Conservation (phyloP, 2,329 filamentous ascomycete genomes). For the Epichloe sylvatica region DNA sequence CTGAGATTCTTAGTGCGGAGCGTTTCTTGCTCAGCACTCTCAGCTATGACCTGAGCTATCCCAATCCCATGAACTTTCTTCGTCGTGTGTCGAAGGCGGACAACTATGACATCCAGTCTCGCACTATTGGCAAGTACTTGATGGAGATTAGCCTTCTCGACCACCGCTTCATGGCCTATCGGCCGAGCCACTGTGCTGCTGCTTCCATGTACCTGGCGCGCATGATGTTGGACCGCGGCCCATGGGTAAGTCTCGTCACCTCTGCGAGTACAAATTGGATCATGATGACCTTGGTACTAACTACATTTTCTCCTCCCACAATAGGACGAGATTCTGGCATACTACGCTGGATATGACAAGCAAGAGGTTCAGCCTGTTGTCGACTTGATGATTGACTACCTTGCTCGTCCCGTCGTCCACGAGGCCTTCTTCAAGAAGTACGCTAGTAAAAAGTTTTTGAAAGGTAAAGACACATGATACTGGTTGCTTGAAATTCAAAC, state of each 20-base stretch:
- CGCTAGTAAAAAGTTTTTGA: conserved; percentile 97
- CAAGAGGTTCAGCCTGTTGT: conserved; percentile 88
- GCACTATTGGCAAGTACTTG: conserved; percentile 92
- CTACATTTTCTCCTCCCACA: neutral
- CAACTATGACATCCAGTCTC: conserved; percentile 96
- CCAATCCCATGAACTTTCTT: conserved; percentile 99
- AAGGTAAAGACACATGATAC: conserved; percentile 50
- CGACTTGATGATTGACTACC: conserved; percentile 90
- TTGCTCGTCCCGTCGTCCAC: conserved; percentile 76
- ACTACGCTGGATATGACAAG: conserved; percentile 89
- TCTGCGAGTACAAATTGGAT: no score
- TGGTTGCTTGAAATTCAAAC: neutral
- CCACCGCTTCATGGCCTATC: conserved; percentile 81
- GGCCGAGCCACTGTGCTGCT: conserved; percentile 80
- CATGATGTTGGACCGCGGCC: conserved; percentile 75
- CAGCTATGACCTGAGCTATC: conserved; percentile 95
- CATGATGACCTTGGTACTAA: conserved; percentile 6
- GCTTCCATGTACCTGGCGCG: conserved; percentile 91
- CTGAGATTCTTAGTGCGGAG: conserved; percentile 94
- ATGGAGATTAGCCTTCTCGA: conserved; percentile 95
- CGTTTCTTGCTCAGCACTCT: conserved; percentile 82
- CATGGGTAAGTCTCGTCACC: conserved; percentile 54
- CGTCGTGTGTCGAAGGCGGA: conserved; percentile 97
- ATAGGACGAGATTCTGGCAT: conserved; percentile 68
- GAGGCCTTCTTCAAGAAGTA: conserved; percentile 99